Evolutionary conservation across 345 rosid genomes (phyloP).

Genomic region (Raphanus raphanistrum): DNA sequence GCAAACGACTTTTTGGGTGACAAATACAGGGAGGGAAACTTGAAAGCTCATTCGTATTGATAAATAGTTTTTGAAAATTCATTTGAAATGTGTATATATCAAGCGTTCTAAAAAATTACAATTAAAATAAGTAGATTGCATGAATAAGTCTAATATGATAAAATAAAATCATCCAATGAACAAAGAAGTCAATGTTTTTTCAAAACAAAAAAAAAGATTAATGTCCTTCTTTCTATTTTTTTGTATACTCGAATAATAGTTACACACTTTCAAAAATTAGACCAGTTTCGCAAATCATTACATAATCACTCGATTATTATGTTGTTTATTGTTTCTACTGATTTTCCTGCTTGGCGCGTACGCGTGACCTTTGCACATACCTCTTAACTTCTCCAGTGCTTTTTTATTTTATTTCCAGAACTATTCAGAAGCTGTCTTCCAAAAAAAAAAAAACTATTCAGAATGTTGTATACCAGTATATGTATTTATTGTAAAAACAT

Average conservation of each 20-base stretch:
- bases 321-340: slow-evolving; percentile 4
- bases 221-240: background rate
- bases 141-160: background rate
- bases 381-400: background rate
- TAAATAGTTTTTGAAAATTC: background rate
- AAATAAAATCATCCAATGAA: background rate
- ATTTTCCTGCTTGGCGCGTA: background rate
- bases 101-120: background rate
- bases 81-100: background rate
- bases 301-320: background rate
- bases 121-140: background rate
- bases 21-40: background rate
- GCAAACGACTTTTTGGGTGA: background rate
- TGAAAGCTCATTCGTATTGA: background rate
- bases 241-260: background rate
- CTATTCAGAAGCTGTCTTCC: slow-evolving; percentile 2
- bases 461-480: background rate
- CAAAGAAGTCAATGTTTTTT: background rate
- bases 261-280: background rate
- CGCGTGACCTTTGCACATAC: slow-evolving; percentile 9
- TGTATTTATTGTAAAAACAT: background rate
- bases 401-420: background rate
- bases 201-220: too few relatives aligned
- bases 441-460: too few relatives aligned
- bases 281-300: background rate